Base-by-base conservation (phyloP, 148 eudicot genomes). In the Rhododendron ovatum region DNA sequence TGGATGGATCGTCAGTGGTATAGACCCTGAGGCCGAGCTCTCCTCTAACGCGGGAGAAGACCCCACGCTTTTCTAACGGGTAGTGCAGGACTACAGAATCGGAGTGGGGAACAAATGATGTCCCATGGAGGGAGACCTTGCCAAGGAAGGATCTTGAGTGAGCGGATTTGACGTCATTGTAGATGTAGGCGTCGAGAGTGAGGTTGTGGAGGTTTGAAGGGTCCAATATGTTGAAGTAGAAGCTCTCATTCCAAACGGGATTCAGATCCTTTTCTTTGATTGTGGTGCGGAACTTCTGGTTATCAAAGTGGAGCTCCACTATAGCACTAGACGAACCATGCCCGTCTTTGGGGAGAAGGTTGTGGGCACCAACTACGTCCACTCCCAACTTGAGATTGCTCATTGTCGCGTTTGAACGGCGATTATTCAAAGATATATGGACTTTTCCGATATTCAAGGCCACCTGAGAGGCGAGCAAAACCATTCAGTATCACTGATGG, bases 201-300 rank as follows among this genome's bases (percentile, higher is more conserved):
- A 90, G 91, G 89, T 85, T 87, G 65, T 91, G 92, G 80, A 97
- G 95, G 87, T 86, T 87, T 45, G 94, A 91, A 15, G 98, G 98
- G 83, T 97, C 95, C 0, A 98, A 91, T 67, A 97, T 91, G 82
- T 95, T 95, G 94, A 97, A 97, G 93, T 94, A 97, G 88, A 97
- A 97, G 93, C 92, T 97, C 90, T 97, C 99, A 24, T 94, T 87
- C 99, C 99, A 97, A 35, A 95, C 94, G 1, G 99, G 99, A 88
- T 90, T 89, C 15, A 97, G 94, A 91, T 97, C 99, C 83, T 94
- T 94, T 48, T 97, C 99, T 88, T 97, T 94, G 88, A 91, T 83
- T 3, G 99, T 97, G 75, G 96, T 92, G 33, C 96, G 94, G 84
- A 90, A 93, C 81, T 87, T 94, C 88, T 93, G 99, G 3, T 95